Evolutionary conservation across 2,329 filamentous ascomycete genomes (phyloP).

Genomic region (Dendrostoma leiphaemia): DNA sequence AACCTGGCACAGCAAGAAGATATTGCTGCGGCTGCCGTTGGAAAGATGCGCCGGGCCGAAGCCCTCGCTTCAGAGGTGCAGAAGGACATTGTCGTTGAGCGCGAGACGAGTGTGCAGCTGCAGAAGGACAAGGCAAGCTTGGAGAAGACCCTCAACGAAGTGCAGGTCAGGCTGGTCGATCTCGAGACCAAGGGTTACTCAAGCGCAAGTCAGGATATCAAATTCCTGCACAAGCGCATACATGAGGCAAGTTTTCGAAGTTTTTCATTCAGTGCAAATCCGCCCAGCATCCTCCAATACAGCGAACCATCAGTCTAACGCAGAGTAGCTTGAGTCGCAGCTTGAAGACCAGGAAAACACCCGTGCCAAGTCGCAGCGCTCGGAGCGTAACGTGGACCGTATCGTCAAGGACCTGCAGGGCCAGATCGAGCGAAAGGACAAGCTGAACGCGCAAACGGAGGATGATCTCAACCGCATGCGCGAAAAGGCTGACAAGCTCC

Average conservation of each 20-base stretch:
- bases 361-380: slow-evolving; percentile 78
- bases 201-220: slow-evolving; percentile 88
- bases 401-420: slow-evolving; percentile 89
- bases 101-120: slow-evolving; percentile 76
- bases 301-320: slow-evolving; percentile 26
- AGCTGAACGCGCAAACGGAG: slow-evolving; percentile 73
- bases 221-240: slow-evolving; percentile 90
- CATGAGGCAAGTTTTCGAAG: slow-evolving; percentile 72
- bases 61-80: slow-evolving; percentile 85
- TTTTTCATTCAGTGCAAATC: slow-evolving; percentile 5
- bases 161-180: slow-evolving; percentile 86
- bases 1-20: slow-evolving; percentile 91
- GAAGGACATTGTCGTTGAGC: slow-evolving; percentile 84
- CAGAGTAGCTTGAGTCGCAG: slow-evolving; percentile 74
- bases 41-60: slow-evolving; percentile 95
- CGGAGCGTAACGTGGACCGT: slow-evolving; percentile 88
- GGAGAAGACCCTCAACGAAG: slow-evolving; percentile 87
- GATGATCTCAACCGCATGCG: slow-evolving; percentile 84
- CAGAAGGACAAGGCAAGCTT: slow-evolving; percentile 87
- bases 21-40: slow-evolving; percentile 83
- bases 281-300: neutral
- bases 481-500: slow-evolving; percentile 86
- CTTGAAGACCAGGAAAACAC: slow-evolving; percentile 80
- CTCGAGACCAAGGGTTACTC: slow-evolving; percentile 97
- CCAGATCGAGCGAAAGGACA: slow-evolving; percentile 91